Percentiles rank a stretch among this genome's conserved stretches.
phyloP scores from a whole-genome alignment of 495 filamentous ascomycete species.

The Xylaria venustula region DNA sequence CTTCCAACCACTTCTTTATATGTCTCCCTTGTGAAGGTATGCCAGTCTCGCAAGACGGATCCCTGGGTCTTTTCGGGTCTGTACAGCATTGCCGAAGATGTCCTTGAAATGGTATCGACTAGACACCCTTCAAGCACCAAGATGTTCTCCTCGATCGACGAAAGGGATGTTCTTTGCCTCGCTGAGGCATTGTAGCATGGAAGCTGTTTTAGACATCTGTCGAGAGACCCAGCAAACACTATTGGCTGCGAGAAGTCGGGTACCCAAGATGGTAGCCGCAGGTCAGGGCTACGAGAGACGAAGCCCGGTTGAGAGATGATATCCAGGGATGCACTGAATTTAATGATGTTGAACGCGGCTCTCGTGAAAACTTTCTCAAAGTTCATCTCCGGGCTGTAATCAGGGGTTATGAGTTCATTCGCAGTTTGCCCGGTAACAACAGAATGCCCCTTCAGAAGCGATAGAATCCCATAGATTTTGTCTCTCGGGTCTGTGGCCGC shows the following conservation, averaged over 20 bases:
- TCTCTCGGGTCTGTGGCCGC: not conserved
- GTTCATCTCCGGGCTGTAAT: not conserved
- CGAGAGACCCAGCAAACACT: not conserved
- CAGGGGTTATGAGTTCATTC: not conserved
- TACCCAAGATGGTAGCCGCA: not conserved
- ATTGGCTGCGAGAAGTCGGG: not conserved
- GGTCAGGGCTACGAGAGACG: not conserved
- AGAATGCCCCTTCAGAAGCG: not conserved
- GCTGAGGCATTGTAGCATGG: not conserved
- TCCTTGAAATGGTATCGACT: not conserved
- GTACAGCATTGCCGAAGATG: not conserved
- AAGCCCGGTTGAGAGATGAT: not conserved
- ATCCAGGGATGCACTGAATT: not conserved
- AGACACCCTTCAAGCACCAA: not conserved
- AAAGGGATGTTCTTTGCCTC: not conserved
- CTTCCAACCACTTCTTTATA: not conserved
- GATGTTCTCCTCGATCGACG: not conserved
- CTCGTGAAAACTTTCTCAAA: not conserved
- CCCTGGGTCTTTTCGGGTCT: not conserved
- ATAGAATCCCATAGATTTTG: not conserved
- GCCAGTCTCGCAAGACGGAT: not conserved
- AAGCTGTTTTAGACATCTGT: not conserved
- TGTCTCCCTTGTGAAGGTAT: not conserved
- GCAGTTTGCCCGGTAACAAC: not conserved
- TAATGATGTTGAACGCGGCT: not conserved